Base-by-base conservation (phyloP, 1,284 basidiomycete species). In the Rhodotorula mucilaginosa region DNA sequence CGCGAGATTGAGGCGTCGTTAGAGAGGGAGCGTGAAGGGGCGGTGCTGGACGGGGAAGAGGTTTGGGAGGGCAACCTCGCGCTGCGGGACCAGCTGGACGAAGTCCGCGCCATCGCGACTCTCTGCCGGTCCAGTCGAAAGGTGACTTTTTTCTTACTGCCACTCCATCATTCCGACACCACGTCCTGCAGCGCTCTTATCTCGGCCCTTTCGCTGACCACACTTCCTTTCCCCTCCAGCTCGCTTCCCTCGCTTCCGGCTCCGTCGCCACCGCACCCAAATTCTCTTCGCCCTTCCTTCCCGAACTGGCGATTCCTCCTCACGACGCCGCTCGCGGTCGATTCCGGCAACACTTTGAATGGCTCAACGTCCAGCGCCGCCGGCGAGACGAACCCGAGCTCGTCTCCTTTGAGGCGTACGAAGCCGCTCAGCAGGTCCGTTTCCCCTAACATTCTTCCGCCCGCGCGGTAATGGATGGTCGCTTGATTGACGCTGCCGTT, bases 211-310 rank as follows among this genome's bases (percentile, higher is more conserved):
- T 3, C 44, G 3, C 18, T 59, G 16, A 19, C 49, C 10, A 44
- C 39, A 44, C 39, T 21, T 31, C 18, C 39, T 26, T 3, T 12
- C 12, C 8, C 18, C n/a, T 39, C 19, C 16, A 46, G 21, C 59
- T 58, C 26, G 23, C 59, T 18, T 44, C 23, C 19, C 29, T 10
- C 19, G 34, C 29, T 7, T 21, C 31, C 58, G 60, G 0, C 2
- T 44, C 0, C 12, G 44, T 5, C 57, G 47, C 31, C 31, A 63
- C n/a, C 2, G 52, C 13, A 15, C 18, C 51, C n/a, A 68, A 60
- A 18, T 59, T 63, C 59, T 68, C 63, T 31, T 65, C 65, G 15
- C 73, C 73, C 6, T 64, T 74, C 47, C 62, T 74, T 19, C 16
- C 68, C 44, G 3, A n/a, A 23, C 21, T 61, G 23, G 52, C 46